Evolutionary conservation across 1,284 basidiomycete species (phyloP).

Genomic region (Baeospora myosura): DNA sequence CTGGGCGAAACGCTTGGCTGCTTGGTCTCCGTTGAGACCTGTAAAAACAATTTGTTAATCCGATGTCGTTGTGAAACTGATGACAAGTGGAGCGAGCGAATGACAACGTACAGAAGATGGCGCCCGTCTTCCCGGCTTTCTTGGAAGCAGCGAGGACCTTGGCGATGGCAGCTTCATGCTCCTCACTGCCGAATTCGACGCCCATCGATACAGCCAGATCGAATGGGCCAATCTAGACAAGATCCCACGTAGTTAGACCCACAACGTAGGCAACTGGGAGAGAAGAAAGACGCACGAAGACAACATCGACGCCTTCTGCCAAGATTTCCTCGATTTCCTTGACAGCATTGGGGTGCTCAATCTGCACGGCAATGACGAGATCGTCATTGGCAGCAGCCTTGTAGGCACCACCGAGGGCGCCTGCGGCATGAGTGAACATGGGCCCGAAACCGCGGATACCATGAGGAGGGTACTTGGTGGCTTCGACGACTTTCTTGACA

Average conservation of each 20-base stretch:
- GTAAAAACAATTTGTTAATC: background rate
- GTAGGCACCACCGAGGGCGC: conserved; percentile 20
- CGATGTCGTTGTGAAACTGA: background rate
- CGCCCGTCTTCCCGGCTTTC: conserved; percentile 20
- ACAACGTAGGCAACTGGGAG: background rate
- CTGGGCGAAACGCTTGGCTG: conserved; percentile 21
- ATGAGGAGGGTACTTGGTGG: conserved; percentile 22
- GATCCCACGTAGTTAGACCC: background rate
- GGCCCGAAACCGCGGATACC: conserved; percentile 25
- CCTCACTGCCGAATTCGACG: conserved; percentile 20
- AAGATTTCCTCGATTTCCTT: conserved; percentile 20
- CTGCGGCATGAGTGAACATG: conserved; percentile 26
- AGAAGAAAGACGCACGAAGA: conserved; percentile 15
- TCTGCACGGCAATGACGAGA: conserved; percentile 22
- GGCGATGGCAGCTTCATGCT: conserved; percentile 22
- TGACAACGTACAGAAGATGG: conserved; percentile 21
- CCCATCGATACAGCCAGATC: conserved; percentile 24
- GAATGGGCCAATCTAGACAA: conserved; percentile 22
- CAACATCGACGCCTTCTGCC: conserved; percentile 22
- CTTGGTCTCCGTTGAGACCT: conserved; percentile 24
- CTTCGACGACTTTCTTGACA: conserved; percentile 21
- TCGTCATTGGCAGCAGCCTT: conserved; percentile 18
- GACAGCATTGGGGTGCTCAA: conserved; percentile 23
- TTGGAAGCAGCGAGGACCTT: conserved; percentile 18
- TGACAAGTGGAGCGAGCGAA: background rate